A percentile compares a stretch with the other conserved stretches of the same genome.
phyloP scores from a whole-genome alignment of 139 green algal species.

The Chlorella vulgaris region DNA sequence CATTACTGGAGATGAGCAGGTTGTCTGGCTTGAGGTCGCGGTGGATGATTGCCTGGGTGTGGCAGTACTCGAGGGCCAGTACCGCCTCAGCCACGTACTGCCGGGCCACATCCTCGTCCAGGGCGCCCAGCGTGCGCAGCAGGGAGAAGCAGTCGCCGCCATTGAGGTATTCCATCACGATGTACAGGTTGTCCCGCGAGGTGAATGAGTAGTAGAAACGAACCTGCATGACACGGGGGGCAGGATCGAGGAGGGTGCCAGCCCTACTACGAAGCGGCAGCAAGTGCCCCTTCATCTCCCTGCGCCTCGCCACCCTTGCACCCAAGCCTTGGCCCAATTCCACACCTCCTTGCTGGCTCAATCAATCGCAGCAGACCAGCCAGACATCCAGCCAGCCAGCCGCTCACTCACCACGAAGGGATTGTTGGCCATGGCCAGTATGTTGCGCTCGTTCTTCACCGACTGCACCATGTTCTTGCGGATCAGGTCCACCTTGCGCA shows the following conservation, averaged over 20 bases:
- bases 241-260: no score
- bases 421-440: constrained; percentile 88
- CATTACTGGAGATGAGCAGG: constrained; percentile 86
- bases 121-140: constrained; percentile 75
- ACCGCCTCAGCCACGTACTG: constrained; percentile 92
- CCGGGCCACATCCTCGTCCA: constrained; percentile 85
- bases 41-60: constrained; percentile 92
- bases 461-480: constrained; percentile 95
- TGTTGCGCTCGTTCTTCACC: constrained; percentile 93
- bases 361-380: no score
- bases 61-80: constrained; percentile 95
- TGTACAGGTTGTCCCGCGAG: constrained; percentile 90
- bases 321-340: no score
- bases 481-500: constrained; percentile 93
- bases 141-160: constrained; percentile 88
- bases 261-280: no score
- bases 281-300: no score
- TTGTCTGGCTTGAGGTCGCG: constrained; percentile 98
- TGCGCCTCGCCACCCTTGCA: no score
- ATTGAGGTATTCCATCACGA: constrained; percentile 97
- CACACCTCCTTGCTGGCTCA: no score
- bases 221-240: constrained; percentile 50
- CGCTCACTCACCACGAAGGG: constrained; percentile 81
- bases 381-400: no score
- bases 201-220: constrained; percentile 96